Evolutionary conservation across 2,329 filamentous ascomycete genomes (phyloP), one percentile per base, ranked within the genome.

Genomic region (Penicillium sp.): DNA sequence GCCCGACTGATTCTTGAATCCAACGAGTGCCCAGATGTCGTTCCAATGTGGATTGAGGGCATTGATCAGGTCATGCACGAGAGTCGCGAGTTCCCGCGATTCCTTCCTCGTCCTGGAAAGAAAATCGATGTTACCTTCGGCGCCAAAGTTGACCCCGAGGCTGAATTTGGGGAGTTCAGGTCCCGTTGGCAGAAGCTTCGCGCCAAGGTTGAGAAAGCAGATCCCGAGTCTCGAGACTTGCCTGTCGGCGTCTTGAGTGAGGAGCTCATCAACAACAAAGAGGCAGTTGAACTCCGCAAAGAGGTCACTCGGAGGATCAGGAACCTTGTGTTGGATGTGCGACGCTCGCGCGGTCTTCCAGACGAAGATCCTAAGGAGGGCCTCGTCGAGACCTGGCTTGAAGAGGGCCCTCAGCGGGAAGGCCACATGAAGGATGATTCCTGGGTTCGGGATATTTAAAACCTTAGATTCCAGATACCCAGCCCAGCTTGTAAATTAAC

Each of bases 41-140:
- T 99, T 33, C 91, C 94, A 41, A 93, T 99, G 74, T 99, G 95
- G 79, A 87, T 97, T 45, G 90, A 96, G 65, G 94, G 94, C 26
- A 88, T 89, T 15, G 88, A 96, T 68, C 76, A 87, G 53, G 80
- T 96, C 61, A 96, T 97, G 93, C 82, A 89, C 64, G 93, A 97
- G 72, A 81, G 85, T 52, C 83, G 94, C 42, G 75, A 74, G 2
- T 96, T 86, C 63, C 94, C 93, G 1, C 84, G 90, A 12, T 94
- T 90, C 65, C 63, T 95, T 13, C 94, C 94, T 1, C 83, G 93
- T 3, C 74, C 85, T 70, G 94, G 94, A 21, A 85, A 93, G 52
- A 83, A 82, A 15, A 60, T 70, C 29, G 65, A 62, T 41, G 59
- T 70, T 18, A 70, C 68, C 3, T 70, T 70, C 73, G 94, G 94